Evolutionary conservation across 2,329 filamentous ascomycete genomes (phyloP).

Genomic region (Penicillium sp.): DNA sequence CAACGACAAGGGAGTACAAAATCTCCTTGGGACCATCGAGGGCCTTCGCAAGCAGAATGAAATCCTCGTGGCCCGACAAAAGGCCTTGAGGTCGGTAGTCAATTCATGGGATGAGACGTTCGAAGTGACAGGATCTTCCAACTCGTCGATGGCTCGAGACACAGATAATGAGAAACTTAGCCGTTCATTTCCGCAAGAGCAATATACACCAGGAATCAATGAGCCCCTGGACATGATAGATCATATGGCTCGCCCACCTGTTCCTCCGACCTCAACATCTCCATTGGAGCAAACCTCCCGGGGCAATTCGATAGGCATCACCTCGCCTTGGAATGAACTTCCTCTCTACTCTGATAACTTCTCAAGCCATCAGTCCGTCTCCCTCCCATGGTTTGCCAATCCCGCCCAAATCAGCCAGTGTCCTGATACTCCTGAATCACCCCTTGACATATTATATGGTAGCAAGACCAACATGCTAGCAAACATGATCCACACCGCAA

Average conservation of each 20-base stretch:
- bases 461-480: conserved; percentile 30
- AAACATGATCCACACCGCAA: conserved; percentile 25
- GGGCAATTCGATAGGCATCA: background rate
- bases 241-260: background rate
- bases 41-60: conserved; percentile 29
- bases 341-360: conserved; percentile 24
- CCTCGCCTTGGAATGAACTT: conserved; percentile 15
- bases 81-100: conserved; percentile 20
- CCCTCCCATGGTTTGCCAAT: conserved; percentile 21
- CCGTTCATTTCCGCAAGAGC: background rate
- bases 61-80: conserved; percentile 22
- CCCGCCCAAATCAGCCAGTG: conserved; percentile 24
- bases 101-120: conserved; percentile 23
- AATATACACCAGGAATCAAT: background rate
- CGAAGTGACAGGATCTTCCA: background rate
- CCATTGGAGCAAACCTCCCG: background rate
- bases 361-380: conserved; percentile 3
- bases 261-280: background rate
- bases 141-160: background rate
- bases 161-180: background rate
- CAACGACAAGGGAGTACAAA: conserved; percentile 19
- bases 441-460: conserved; percentile 33
- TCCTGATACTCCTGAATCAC: conserved; percentile 25
- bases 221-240: background rate
- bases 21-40: conserved; percentile 25